Percentiles rank a stretch among this genome's conserved stretches.
These are phyloP conservation scores for Hura crepitans DNA, from an alignment of 441 rosid genomes.

Conservation along the genomic window DNA sequence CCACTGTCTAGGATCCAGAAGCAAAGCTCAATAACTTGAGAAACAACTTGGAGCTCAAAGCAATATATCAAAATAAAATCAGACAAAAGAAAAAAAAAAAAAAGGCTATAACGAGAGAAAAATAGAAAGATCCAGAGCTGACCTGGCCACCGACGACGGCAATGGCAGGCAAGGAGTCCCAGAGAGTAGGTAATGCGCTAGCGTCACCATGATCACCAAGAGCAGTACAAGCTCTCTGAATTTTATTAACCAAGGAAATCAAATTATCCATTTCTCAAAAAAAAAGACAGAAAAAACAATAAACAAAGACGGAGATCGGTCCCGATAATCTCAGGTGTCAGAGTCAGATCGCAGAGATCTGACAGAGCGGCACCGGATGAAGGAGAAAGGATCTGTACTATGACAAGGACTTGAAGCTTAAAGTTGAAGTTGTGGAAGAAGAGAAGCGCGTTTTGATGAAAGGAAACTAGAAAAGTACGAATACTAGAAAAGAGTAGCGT, in stretches of 20 bases:
- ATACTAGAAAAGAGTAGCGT: no score
- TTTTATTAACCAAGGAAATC: constrained; percentile 87
- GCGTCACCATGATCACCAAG: constrained; percentile 97
- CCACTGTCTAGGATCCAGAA: background rate
- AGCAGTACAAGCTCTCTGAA: constrained; percentile 98
- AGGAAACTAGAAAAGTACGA: background rate
- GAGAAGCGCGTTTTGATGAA: constrained; percentile 18
- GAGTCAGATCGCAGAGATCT: constrained; percentile 51
- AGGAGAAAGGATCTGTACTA: constrained; percentile 26
- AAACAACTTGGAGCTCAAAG: background rate
- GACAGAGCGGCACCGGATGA: constrained; percentile 17
- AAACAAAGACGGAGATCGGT: constrained; percentile 2
- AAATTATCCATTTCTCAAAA: constrained; percentile 63
- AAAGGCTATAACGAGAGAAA: background rate
- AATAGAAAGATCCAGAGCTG: constrained; percentile 1
- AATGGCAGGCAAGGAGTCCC: constrained; percentile 94
- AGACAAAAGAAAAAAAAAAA: background rate
- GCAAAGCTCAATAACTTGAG: background rate
- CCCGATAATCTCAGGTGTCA: constrained; percentile 6
- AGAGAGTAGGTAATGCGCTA: constrained; percentile 85
- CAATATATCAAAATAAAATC: background rate
- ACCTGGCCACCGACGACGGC: constrained; percentile 99
- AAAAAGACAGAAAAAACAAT: background rate
- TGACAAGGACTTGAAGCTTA: background rate
- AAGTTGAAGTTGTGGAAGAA: constrained; percentile 4